Percentiles rank a stretch among this genome's conserved stretches.
phyloP scores from a whole-genome alignment of 2,329 filamentous ascomycete species.

The Fusarium redolens region DNA sequence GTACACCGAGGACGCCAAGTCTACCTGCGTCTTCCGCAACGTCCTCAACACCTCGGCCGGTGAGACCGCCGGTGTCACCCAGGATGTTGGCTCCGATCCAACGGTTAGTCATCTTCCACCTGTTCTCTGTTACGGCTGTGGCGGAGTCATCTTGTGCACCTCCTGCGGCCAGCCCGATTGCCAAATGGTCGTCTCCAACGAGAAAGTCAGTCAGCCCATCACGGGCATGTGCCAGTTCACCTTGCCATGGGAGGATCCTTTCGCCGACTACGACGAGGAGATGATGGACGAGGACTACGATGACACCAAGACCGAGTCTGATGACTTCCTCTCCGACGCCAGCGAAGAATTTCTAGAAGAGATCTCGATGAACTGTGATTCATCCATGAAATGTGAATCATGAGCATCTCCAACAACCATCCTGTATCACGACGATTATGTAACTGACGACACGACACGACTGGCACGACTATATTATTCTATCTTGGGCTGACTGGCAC shows the following conservation, averaged over 20 bases:
- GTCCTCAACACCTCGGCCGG: slow-evolving; percentile 90
- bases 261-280: slow-evolving; percentile 55
- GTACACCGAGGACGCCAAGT: slow-evolving; percentile 86
- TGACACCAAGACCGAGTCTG: slow-evolving; percentile 27
- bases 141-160: slow-evolving; percentile 56
- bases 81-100: slow-evolving; percentile 96
- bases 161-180: slow-evolving; percentile 50
- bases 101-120: slow-evolving; percentile 82
- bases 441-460: slow-evolving; percentile 30
- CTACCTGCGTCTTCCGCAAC: slow-evolving; percentile 95
- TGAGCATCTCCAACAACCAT: slow-evolving; percentile 12
- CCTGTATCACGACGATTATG: slow-evolving; percentile 14
- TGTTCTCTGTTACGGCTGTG: slow-evolving; percentile 60
- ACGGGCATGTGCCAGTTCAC: slow-evolving; percentile 48
- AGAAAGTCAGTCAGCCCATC: slow-evolving; percentile 38
- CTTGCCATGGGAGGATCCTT: slow-evolving; percentile 48
- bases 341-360: slow-evolving; percentile 41
- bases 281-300: slow-evolving; percentile 46
- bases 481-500: slow-evolving; percentile 37
- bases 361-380: slow-evolving; percentile 30
- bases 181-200: slow-evolving; percentile 36
- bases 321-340: slow-evolving; percentile 35
- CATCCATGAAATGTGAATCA: slow-evolving; percentile 33
- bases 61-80: slow-evolving; percentile 96
- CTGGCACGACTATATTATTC: slow-evolving; percentile 10